phyloP scores from a whole-genome alignment of 495 filamentous ascomycete genomes.

The Penicillium subrubescens region DNA sequence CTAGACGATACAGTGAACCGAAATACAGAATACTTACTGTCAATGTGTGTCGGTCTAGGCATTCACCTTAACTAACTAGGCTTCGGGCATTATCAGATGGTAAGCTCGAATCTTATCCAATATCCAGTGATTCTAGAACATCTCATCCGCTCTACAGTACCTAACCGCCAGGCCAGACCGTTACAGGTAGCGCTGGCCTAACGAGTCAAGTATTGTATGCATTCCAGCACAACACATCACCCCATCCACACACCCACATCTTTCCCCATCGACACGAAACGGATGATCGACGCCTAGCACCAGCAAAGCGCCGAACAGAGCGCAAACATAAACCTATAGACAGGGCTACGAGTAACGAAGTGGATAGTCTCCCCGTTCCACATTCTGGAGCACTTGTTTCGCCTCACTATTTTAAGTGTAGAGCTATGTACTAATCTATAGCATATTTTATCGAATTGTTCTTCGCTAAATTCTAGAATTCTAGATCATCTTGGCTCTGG shows the following conservation, averaged over 20 bases:
- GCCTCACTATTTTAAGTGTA: background rate
- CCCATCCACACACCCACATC: background rate
- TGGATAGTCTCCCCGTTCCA: background rate
- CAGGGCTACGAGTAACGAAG: background rate
- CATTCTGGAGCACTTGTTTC: background rate
- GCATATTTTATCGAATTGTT: background rate
- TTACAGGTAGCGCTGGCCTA: too few relatives aligned
- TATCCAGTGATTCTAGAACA: too few relatives aligned
- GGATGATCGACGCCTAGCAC: conserved; percentile 25
- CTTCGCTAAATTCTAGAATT: conserved; percentile 2
- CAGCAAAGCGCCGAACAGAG: background rate
- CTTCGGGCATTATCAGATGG: too few relatives aligned
- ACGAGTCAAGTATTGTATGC: background rate
- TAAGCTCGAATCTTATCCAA: too few relatives aligned
- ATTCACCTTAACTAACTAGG: too few relatives aligned
- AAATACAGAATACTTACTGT: too few relatives aligned
- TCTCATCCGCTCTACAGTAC: too few relatives aligned
- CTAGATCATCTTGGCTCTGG: background rate
- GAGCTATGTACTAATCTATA: background rate
- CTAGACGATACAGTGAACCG: background rate
- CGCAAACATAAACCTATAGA: background rate
- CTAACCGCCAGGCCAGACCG: too few relatives aligned
- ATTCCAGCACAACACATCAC: background rate
- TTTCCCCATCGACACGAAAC: conserved; percentile 23
- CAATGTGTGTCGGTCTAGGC: too few relatives aligned